These are phyloP conservation scores for Fusarium protoensiforme DNA, from an alignment of 2,329 filamentous ascomycete species.

Conservation along the genomic window DNA sequence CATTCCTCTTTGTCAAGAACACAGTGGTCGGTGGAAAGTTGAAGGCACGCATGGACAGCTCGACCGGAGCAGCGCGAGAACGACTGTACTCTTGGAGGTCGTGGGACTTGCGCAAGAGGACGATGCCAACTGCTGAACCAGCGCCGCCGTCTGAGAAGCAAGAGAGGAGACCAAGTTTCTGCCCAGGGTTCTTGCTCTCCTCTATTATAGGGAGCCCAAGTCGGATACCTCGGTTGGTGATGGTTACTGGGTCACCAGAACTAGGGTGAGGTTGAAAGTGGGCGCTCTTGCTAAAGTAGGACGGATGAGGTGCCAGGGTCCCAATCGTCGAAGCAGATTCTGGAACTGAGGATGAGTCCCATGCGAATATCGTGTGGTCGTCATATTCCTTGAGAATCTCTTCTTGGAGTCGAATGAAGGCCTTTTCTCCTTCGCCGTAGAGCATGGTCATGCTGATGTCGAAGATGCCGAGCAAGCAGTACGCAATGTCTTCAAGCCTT, in stretches of 20 bases:
- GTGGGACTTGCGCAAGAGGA: constrained; percentile 1
- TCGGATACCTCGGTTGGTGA: constrained; percentile 33
- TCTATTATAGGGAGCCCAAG: constrained; percentile 4
- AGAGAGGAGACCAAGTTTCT: constrained; percentile 14
- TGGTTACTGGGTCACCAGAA: constrained; percentile 5
- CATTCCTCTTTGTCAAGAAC: constrained; percentile 17
- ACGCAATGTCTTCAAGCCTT: constrained; percentile 33
- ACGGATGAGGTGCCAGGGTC: constrained; percentile 21
- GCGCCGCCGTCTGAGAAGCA: constrained; percentile 14
- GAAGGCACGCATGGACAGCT: neutral
- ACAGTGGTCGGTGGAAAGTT: constrained; percentile 2
- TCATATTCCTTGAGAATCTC: constrained; percentile 38
- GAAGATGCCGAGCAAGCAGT: constrained; percentile 38
- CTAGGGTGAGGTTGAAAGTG: constrained; percentile 14
- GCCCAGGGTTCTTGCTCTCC: neutral
- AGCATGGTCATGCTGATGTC: constrained; percentile 36
- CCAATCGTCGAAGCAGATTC: constrained; percentile 18
- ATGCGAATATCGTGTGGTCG: constrained; percentile 36
- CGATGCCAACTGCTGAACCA: constrained; percentile 10
- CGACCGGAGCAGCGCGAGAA: neutral
- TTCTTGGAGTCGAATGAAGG: constrained; percentile 41
- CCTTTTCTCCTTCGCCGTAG: constrained; percentile 36
- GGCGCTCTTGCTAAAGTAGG: constrained; percentile 14
- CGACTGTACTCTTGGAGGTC: constrained; percentile 17
- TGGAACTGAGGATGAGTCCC: constrained; percentile 25